phyloP scores from a whole-genome alignment of 1,139 yeast genomes.

The Yamadazyma sp. region DNA sequence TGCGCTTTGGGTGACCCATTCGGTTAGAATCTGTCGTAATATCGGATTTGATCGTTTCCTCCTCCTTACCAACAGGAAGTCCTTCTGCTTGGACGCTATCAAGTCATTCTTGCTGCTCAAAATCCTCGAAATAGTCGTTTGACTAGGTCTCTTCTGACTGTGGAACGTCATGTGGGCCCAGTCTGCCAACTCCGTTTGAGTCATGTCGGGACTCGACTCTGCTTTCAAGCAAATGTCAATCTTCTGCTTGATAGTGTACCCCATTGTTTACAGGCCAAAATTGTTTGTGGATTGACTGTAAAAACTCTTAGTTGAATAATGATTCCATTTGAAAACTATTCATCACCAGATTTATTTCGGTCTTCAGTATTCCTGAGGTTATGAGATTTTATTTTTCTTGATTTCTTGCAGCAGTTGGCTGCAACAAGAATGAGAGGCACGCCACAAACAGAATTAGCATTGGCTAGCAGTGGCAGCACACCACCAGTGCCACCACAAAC shows the following conservation, averaged over 20 bases:
- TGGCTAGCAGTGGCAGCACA: too few relatives aligned
- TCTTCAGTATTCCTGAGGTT: slow-evolving; percentile 4
- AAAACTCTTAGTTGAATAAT: too few relatives aligned
- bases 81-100: slow-evolving; percentile 59
- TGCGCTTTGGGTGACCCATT: slow-evolving; percentile 67
- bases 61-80: slow-evolving; percentile 53
- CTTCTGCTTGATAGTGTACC: slow-evolving; percentile 62
- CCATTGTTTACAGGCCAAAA: slow-evolving; percentile 43
- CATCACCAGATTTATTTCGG: slow-evolving; percentile 14
- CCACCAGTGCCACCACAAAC: too few relatives aligned
- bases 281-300: too few relatives aligned
- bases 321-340: too few relatives aligned
- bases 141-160: slow-evolving; percentile 58
- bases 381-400: neutral
- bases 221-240: slow-evolving; percentile 68
- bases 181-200: slow-evolving; percentile 62
- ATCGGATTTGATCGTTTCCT: slow-evolving; percentile 58
- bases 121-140: slow-evolving; percentile 65
- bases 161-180: slow-evolving; percentile 63
- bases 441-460: too few relatives aligned
- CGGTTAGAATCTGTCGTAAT: slow-evolving; percentile 56
- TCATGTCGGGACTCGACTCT: slow-evolving; percentile 65
- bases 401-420: neutral
- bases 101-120: slow-evolving; percentile 58
- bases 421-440: too few relatives aligned